A percentile compares a stretch with the other conserved stretches of the same genome.
phyloP scores from a whole-genome alignment of 2,329 filamentous ascomycete species.

The Diplodia intermedia region DNA sequence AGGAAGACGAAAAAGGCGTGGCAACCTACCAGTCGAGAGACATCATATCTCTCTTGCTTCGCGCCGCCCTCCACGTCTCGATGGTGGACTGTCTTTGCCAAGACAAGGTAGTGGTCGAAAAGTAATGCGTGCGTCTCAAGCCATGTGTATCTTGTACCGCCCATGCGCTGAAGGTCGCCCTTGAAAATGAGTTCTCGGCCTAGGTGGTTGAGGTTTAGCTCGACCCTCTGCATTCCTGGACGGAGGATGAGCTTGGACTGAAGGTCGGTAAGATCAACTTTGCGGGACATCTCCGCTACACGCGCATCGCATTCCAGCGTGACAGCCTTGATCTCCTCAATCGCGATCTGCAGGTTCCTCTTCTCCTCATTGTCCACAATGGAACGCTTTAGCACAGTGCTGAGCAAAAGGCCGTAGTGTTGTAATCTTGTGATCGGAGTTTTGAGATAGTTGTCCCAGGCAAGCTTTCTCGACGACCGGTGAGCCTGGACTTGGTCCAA shows the following conservation, averaged over 20 bases:
- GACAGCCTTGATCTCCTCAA: conserved; percentile 89
- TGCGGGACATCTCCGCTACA: conserved; percentile 90
- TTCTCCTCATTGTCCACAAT: conserved; percentile 87
- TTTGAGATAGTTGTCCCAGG: conserved; percentile 95
- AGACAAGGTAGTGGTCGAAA: conserved; percentile 94
- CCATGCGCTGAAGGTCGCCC: conserved; percentile 87
- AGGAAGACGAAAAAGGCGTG: background rate
- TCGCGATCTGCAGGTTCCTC: conserved; percentile 78
- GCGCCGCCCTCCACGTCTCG: conserved; percentile 73
- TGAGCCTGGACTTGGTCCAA: conserved; percentile 80
- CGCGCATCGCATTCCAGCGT: conserved; percentile 90
- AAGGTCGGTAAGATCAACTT: conserved; percentile 86
- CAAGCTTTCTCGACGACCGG: conserved; percentile 79
- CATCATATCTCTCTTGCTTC: conserved; percentile 85
- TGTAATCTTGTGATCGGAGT: conserved; percentile 91
- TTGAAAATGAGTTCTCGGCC: conserved; percentile 87
- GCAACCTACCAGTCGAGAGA: conserved; percentile 77
- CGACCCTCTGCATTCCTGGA: conserved; percentile 82
- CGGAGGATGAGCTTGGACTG: conserved; percentile 82
- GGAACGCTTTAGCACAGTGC: conserved; percentile 85
- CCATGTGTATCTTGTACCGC: conserved; percentile 88
- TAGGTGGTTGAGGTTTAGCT: conserved; percentile 91
- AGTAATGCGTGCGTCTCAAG: conserved; percentile 92
- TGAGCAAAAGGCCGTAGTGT: conserved; percentile 82
- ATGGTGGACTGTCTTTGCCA: conserved; percentile 78